Evolutionary conservation across 2,329 filamentous ascomycete species (phyloP), one percentile per base, ranked within the genome.

Genomic region (Corniculantispora saksenae): DNA sequence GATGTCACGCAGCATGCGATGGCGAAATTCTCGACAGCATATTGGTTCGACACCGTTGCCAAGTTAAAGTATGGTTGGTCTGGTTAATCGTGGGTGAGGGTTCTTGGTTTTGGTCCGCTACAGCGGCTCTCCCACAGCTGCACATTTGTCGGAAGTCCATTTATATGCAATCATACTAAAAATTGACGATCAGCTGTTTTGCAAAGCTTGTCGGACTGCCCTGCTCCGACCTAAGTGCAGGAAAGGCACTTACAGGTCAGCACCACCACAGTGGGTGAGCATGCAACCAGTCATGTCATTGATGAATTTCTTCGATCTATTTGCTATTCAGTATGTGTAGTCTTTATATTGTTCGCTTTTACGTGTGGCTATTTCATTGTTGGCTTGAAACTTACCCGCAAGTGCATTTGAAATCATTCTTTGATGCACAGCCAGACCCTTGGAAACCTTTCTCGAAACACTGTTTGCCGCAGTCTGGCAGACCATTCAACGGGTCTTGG

Each of bases 391-490:
- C 68, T 40, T 35, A 69, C 67, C 59, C 60, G 66, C 67, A 70
- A 45, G 67, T 32, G 50, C 66, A 67, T 25, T 61, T 59, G 7
- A 66, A 70, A 67, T 68, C 58, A 21, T 61, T 66, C 45, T 67
- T 55, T 13, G 63, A 60, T 32, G 54, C 19, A 45, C 61, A 66
- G 2, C 61, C 68, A 43, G 66, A 68, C 21, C 57, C 7, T 17
- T 61, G 48, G 32, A 69, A 66, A 59, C 48, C 68, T 43, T 68
- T 40, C 21, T 64, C 51, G 53, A 69, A 64, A 35, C 69, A 70
- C 9, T 45, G 54, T 6, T 45, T 40, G 15, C 53, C 60, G 5
- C 61, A 59, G 13, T 35, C 15, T n/a, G 54, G 54, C 4, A 63
- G 12, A 29, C 40, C 60, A 40, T 35, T 43, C 3, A 63, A 2